Percentiles rank a stretch among this genome's conserved stretches.
These are phyloP conservation scores for Kregervanrija pseudodelftensis DNA, from an alignment of 805 yeast species.

Conservation along the genomic window DNA sequence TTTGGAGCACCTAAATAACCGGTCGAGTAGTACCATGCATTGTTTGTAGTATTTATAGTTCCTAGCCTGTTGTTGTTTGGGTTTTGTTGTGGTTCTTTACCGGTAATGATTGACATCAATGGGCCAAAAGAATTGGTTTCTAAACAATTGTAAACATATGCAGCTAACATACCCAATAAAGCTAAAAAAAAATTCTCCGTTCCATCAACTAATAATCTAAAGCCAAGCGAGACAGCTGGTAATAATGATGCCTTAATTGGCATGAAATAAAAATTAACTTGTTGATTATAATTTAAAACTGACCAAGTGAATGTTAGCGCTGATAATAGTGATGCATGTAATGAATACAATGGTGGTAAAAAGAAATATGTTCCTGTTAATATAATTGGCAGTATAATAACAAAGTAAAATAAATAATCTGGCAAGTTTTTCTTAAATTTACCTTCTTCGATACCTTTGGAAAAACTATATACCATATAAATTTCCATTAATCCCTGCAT, in stretches of 20 bases:
- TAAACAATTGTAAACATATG: conserved; percentile 54
- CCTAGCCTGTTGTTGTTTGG: conserved; percentile 24
- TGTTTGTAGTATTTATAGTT: conserved; percentile 18
- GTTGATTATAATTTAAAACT: conserved; percentile 43
- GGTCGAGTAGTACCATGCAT: conserved; percentile 37
- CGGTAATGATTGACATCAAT: conserved; percentile 25
- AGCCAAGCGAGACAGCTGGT: conserved; percentile 37
- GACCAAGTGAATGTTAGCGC: conserved; percentile 61
- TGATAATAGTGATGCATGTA: conserved; percentile 36
- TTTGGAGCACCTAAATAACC: conserved; percentile 53
- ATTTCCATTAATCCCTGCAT: conserved; percentile 43
- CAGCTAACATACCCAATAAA: conserved; percentile 45
- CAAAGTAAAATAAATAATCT: conserved; percentile 49
- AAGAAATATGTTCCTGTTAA: conserved; percentile 26
- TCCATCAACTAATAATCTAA: conserved; percentile 39
- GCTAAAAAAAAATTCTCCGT: conserved; percentile 33
- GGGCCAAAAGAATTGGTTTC: conserved; percentile 53
- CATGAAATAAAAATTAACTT: conserved; percentile 45
- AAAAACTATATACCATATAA: conserved; percentile 50
- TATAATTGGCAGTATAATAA: conserved; percentile 42
- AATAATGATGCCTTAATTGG: conserved; percentile 51
- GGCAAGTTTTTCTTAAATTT: conserved; percentile 42
- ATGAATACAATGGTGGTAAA: conserved; percentile 23
- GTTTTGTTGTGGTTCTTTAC: conserved; percentile 20
- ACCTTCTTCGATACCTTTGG: conserved; percentile 48